Evolutionary conservation across 2,329 filamentous ascomycete species (phyloP), one percentile per base, ranked within the genome.

Genomic region (Fusarium nelsonii): DNA sequence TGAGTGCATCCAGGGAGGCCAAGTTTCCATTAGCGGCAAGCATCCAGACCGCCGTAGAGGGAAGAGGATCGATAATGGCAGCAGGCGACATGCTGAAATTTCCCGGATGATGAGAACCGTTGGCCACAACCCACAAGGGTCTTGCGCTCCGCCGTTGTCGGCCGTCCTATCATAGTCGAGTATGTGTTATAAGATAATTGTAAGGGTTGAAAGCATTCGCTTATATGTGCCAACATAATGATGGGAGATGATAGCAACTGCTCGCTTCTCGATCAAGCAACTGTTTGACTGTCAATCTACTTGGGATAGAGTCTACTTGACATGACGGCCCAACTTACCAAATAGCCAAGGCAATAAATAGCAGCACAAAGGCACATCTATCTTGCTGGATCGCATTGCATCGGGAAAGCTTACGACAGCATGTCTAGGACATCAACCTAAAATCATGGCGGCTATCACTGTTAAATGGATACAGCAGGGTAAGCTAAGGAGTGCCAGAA

Each of bases 21-120:
- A 63, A 45, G 34, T 60, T 70, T 63, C 54, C 63, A 68, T 61
- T 68, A 70, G 67, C 51, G 63, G 67, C 63, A 68, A 68, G 54
- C 58, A 63, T 64, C 54, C 58, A 70, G 68, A 64, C 67, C 58
- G 46, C 68, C 43, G 28, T 61, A 44, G 46, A 50, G 36, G 30
- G 30, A 44, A 59, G 40, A 52, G 50, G 28, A 61, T 53, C 52
- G 62, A 51, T 59, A 64, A 52, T 69, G 40, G 40, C 16, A 65
- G 65, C 48, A 58, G 56, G 48, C 51, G 51, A 62, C 60, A 54
- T 41, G 54, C 41, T 69, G 32, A 69, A 52, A 58, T 62, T 69
- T 69, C 20, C 50, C 16, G 32, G 53, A 44, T 62, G 61, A 32
- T 54, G 33, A 50, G 48, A 50, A 39, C 48, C 48, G 48, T 50